Base-by-base conservation (phyloP, 2,329 filamentous ascomycete genomes). In the Phyllosticta capitalensis region DNA sequence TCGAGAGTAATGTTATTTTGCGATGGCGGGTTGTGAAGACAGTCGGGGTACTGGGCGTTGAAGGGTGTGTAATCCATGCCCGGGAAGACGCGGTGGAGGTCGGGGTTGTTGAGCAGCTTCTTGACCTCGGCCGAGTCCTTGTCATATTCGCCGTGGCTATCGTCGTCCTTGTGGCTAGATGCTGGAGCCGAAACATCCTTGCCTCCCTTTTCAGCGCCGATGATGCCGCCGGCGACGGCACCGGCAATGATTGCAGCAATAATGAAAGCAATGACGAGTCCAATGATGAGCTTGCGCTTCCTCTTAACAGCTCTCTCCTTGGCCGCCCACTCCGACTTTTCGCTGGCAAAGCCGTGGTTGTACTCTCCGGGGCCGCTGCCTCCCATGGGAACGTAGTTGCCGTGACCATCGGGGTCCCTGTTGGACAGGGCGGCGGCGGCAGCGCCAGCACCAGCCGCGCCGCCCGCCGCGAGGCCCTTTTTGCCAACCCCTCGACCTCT, bases 1-100 rank as follows among this genome's bases (percentile, higher is more conserved):
- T 97, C 92, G 57, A 90, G 85, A 0, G 94, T 97, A 64, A 97
- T 81, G 70, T 97, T 96, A 76, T 97, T 96, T 71, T 96, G 92
- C 33, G 87, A 92, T 0, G 92, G 88, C 0, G 89, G 89, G 65
- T 86, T 82, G 58, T 81, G 76, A 30, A 92, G 64, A 73, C 92
- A 97, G 48, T 86, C 86, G 2, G 92, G 92, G 67, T 92, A 96
- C 72, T 96, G 92, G 0, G 90, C 85, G 69, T 95, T 91, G 72
- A 94, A 82, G 0, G 92, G 91, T 0, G 92, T 97, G 71, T 97
- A 97, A 74, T 96, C 92, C 75, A 97, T 89, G 24, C 91, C 92
- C 0, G 91, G 89, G 72, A 97, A 97, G 1, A 97, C 90, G 72
- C 90, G 95, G 80, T 96, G 90, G 22, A 97, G 80, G 63, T 91